phyloP scores from a whole-genome alignment of 1,284 basidiomycete genomes.

The Pseudozyma tsukubaensis region DNA sequence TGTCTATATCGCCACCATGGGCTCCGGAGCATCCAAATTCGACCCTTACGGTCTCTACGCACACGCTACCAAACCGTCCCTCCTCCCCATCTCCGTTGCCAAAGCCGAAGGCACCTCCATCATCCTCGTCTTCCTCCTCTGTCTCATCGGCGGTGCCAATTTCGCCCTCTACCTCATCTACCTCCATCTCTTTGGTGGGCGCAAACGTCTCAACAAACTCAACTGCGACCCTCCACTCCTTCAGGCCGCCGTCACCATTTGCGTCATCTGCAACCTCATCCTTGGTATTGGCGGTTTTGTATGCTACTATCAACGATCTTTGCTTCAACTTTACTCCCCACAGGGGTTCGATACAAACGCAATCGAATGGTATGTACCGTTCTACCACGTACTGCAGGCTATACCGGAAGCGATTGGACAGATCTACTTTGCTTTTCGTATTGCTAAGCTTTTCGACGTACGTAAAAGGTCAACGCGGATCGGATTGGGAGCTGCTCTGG shows the following conservation, averaged over 20 bases:
- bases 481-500: not conserved
- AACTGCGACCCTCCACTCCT: conserved; percentile 19
- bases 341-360: conserved; percentile 29
- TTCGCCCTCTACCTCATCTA: conserved; percentile 30
- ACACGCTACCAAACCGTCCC: conserved; percentile 4
- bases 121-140: conserved; percentile 21
- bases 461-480: not conserved
- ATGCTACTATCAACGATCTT: conserved; percentile 6
- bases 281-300: conserved; percentile 4
- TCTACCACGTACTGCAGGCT: conserved; percentile 19
- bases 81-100: conserved; percentile 21
- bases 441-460: conserved; percentile 30
- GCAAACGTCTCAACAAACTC: too few relatives aligned
- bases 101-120: conserved; percentile 14
- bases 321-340: conserved; percentile 12
- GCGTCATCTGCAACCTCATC: conserved; percentile 14
- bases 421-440: conserved; percentile 24
- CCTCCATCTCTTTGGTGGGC: conserved; percentile 17
- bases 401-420: conserved; percentile 35
- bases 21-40: not conserved
- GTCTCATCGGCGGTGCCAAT: conserved; percentile 25
- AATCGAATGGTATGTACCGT: conserved; percentile 25
- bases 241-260: conserved; percentile 7
- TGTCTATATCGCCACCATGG: conserved; percentile 7
- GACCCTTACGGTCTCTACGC: conserved; percentile 21